A percentile compares a stretch with the other conserved stretches of the same genome.
Conservation (phyloP, 768 basidiomycete genomes). For the Lyophyllum semitale region DNA sequence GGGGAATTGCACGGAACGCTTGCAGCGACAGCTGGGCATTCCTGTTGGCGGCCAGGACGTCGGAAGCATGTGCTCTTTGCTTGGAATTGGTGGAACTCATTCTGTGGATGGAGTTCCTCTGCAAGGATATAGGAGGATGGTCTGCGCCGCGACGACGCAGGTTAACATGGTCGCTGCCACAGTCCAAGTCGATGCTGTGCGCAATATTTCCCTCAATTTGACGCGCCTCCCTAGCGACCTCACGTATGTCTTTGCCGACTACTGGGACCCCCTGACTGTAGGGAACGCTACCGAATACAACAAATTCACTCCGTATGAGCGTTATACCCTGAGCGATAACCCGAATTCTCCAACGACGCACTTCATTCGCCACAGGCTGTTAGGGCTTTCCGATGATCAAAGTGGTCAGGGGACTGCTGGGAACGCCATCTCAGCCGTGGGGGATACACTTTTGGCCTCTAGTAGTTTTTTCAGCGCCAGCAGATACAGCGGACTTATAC, state of each 20-base stretch:
- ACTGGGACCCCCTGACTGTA: neutral
- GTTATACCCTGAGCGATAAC: conserved; percentile 13
- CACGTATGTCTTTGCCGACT: conserved; percentile 13
- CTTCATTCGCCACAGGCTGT: conserved; percentile 2
- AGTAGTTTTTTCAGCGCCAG: neutral
- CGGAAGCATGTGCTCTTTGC: conserved; percentile 11
- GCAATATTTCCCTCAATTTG: conserved; percentile 7
- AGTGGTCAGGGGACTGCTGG: conserved; percentile 10
- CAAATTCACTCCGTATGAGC: conserved; percentile 2
- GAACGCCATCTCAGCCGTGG: neutral
- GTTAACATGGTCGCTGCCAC: conserved; percentile 21
- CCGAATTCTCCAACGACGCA: conserved; percentile 3
- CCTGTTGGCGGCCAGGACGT: neutral
- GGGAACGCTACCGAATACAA: neutral
- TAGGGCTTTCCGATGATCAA: neutral
- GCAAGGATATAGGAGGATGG: conserved; percentile 10
- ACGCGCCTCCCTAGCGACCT: conserved; percentile 17
- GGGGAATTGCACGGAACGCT: conserved; percentile 11
- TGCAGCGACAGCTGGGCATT: conserved; percentile 9
- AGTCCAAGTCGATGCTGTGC: neutral
- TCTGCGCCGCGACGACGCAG: conserved; percentile 19
- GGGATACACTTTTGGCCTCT: neutral
- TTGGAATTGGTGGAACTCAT: conserved; percentile 15
- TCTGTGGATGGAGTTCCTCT: neutral
- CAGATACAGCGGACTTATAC: neutral